Conservation (phyloP, 495 filamentous ascomycete genomes). For the Thozetella sp. region DNA sequence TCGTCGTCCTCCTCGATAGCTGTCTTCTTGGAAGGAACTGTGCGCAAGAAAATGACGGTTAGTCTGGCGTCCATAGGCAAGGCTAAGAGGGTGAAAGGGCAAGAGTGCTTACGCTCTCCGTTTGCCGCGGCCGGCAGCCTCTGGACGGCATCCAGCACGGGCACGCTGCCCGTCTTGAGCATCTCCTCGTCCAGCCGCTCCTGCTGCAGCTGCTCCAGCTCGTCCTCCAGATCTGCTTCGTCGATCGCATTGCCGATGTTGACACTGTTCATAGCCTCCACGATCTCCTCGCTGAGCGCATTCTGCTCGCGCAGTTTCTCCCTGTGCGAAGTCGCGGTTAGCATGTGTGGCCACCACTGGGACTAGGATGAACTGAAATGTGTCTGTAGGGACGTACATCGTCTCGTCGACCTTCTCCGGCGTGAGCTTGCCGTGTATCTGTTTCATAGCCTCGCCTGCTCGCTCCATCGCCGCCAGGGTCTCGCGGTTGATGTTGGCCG, state of each 20-base stretch:
- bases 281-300: constrained; percentile 89
- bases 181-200: constrained; percentile 91
- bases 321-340: constrained; percentile 55
- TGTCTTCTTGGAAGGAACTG: constrained; percentile 62
- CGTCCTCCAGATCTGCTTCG: constrained; percentile 81
- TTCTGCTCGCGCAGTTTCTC: constrained; percentile 92
- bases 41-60: constrained; percentile 13
- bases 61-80: constrained; percentile 13
- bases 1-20: constrained; percentile 85
- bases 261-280: constrained; percentile 74
- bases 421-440: constrained; percentile 87
- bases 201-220: constrained; percentile 78
- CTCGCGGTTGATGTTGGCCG: constrained; percentile 97
- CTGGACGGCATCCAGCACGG: constrained; percentile 68
- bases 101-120: constrained; percentile 74
- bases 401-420: constrained; percentile 92
- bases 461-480: constrained; percentile 93
- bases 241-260: constrained; percentile 74
- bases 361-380: background rate
- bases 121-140: constrained; percentile 72
- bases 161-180: constrained; percentile 79
- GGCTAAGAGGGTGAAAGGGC: background rate
- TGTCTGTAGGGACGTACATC: constrained; percentile 73
- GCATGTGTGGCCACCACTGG: constrained; percentile 4
- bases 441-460: constrained; percentile 84